Evolutionary conservation across 768 basidiomycete species (phyloP).

Genomic region (Tulasnella sp.): DNA sequence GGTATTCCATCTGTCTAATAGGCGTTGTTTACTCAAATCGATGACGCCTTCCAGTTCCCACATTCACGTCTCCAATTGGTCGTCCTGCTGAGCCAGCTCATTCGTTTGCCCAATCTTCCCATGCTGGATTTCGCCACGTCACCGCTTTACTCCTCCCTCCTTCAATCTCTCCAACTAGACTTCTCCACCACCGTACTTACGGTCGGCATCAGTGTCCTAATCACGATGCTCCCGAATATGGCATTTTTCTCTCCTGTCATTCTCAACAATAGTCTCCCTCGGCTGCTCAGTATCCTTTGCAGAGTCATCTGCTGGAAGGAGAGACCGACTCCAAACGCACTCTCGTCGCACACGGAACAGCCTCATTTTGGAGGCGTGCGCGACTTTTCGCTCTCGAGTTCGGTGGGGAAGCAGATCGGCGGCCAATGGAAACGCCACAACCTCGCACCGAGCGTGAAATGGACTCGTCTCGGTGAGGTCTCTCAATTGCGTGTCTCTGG

Average conservation of each 20-base stretch:
- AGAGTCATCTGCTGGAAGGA: constrained; percentile 68
- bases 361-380: not conserved
- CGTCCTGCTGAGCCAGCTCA: constrained; percentile 43
- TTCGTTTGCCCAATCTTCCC: constrained; percentile 24
- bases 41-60: constrained; percentile 49
- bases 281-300: constrained; percentile 54
- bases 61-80: constrained; percentile 58
- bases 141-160: constrained; percentile 50
- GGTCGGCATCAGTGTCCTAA: constrained; percentile 49
- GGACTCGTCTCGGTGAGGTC: constrained; percentile 42
- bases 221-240: constrained; percentile 63
- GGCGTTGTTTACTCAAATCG: constrained; percentile 61
- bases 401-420: not conserved
- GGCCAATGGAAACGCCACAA: not conserved
- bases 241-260: constrained; percentile 49
- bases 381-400: not conserved
- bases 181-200: constrained; percentile 61
- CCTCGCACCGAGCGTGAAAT: constrained; percentile 39
- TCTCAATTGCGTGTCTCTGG: not conserved
- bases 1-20: too few relatives aligned
- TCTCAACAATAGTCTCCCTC: constrained; percentile 51
- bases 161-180: constrained; percentile 60
- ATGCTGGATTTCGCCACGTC: constrained; percentile 35
- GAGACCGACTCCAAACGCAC: constrained; percentile 21
- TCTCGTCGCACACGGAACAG: not conserved